Evolutionary conservation across 148 eudicot genomes (phyloP).

Genomic region (Chenopodium quinoa): DNA sequence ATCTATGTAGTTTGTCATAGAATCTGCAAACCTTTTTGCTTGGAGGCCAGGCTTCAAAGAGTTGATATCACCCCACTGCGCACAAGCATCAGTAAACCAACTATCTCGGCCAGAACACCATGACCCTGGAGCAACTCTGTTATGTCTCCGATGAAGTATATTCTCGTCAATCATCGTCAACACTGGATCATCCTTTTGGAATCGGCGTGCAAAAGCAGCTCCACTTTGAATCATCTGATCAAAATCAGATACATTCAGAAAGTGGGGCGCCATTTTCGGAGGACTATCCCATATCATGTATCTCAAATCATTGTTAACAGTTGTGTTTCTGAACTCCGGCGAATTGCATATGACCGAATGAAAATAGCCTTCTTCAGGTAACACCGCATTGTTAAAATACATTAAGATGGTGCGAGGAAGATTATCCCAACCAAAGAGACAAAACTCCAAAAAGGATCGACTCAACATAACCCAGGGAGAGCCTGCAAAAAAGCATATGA

Average conservation of each 20-base stretch:
- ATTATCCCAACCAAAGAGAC: constrained; percentile 87
- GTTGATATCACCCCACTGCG: constrained; percentile 75
- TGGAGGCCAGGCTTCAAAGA: constrained; percentile 64
- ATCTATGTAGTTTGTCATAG: constrained; percentile 49
- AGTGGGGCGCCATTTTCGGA: constrained; percentile 89
- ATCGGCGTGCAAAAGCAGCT: constrained; percentile 85
- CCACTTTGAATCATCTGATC: constrained; percentile 80
- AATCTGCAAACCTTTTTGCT: constrained; percentile 47
- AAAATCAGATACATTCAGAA: constrained; percentile 53
- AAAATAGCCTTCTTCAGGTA: constrained; percentile 89
- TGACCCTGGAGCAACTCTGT: constrained; percentile 75
- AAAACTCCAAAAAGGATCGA: constrained; percentile 71
- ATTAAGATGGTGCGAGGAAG: constrained; percentile 87
- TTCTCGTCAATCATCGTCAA: constrained; percentile 68
- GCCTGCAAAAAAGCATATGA: constrained; percentile 41
- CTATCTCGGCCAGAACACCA: constrained; percentile 70
- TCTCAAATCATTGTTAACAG: constrained; percentile 75
- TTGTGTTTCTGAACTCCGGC: constrained; percentile 78
- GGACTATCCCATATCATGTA: constrained; percentile 96
- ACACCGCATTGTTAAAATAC: constrained; percentile 68
- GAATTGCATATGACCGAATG: constrained; percentile 82
- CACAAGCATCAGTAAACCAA: constrained; percentile 66
- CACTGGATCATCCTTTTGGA: constrained; percentile 57
- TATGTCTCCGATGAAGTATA: constrained; percentile 60
- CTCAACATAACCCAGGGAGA: constrained; percentile 88